Percentiles rank a stretch among this genome's conserved stretches.
Conservation (phyloP, 495 filamentous ascomycete species). For the Penicillium subrubescens region DNA sequence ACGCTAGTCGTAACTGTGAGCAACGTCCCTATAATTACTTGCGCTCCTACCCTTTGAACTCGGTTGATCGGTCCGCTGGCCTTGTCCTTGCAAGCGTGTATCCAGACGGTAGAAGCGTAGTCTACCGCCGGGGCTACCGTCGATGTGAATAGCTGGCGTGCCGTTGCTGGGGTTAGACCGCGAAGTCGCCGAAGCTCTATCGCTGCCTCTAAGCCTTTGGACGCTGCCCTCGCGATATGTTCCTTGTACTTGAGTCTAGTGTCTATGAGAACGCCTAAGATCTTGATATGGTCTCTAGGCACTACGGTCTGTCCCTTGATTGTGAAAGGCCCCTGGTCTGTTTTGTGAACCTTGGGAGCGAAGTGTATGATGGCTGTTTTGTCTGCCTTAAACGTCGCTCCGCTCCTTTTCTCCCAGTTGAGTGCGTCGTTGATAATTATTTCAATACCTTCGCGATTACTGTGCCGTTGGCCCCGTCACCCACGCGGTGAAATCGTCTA, state of each 20-base stretch:
- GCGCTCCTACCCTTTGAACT: conserved; percentile 34
- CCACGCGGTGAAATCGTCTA: no score
- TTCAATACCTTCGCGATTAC: conserved; percentile 24
- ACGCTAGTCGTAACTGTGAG: conserved; percentile 16
- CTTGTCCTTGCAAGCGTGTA: conserved; percentile 29
- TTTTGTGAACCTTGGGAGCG: conserved; percentile 24
- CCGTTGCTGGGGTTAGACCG: no score
- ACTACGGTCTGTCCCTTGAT: conserved; percentile 29
- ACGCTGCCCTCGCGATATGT: no score
- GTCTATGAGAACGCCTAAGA: neutral
- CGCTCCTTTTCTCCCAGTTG: conserved; percentile 26
- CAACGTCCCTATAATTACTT: conserved; percentile 32
- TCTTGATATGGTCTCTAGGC: conserved; percentile 12
- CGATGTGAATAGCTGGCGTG: no score
- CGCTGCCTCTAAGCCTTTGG: no score
- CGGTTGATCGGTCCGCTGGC: conserved; percentile 18
- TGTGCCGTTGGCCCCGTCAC: conserved; percentile 20
- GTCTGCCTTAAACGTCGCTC: conserved; percentile 31
- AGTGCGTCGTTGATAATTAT: conserved; percentile 22
- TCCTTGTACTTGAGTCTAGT: conserved; percentile 10
- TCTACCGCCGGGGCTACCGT: no score
- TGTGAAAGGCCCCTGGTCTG: conserved; percentile 24
- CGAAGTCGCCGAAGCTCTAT: no score
- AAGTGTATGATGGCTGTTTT: conserved; percentile 33
- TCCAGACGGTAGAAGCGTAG: conserved; percentile 36